phyloP scores from a whole-genome alignment of 306 rosid genomes.

The Cucumis melo region DNA sequence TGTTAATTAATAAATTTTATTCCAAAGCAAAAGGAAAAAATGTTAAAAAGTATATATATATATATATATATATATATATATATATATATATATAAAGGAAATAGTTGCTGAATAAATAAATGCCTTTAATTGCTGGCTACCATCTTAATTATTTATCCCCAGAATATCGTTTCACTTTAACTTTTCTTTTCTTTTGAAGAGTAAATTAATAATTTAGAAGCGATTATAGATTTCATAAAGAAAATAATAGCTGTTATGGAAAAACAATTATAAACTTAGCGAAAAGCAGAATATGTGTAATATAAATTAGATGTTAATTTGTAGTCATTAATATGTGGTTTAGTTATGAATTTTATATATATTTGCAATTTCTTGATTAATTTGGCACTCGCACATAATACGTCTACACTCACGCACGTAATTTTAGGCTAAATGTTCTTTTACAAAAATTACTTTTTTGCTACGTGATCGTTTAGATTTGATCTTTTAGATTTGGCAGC shows the following conservation, averaged over 20 bases:
- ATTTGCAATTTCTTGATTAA: no score
- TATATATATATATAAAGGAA: background rate
- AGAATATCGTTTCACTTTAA: background rate
- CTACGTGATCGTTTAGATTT: no score
- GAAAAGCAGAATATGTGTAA: background rate
- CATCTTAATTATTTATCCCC: background rate
- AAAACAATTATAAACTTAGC: background rate
- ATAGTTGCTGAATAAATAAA: background rate
- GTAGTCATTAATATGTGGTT: no score
- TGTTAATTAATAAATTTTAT: background rate
- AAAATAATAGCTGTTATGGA: background rate
- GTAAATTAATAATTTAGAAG: background rate
- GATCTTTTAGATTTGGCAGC: no score
- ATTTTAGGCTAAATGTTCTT: no score
- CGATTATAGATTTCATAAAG: background rate
- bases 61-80: no score
- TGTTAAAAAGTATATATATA: no score
- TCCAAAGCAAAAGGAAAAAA: background rate
- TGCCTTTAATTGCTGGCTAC: background rate
- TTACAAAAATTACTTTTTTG: no score
- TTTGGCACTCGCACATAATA: no score
- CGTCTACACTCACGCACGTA: no score
- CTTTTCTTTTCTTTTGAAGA: background rate
- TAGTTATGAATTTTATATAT: no score
- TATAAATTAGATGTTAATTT: no score